Percentiles rank a stretch among this genome's conserved stretches.
Conservation (phyloP, 2,329 filamentous ascomycete species). For the Phaeoacremonium minimum region DNA sequence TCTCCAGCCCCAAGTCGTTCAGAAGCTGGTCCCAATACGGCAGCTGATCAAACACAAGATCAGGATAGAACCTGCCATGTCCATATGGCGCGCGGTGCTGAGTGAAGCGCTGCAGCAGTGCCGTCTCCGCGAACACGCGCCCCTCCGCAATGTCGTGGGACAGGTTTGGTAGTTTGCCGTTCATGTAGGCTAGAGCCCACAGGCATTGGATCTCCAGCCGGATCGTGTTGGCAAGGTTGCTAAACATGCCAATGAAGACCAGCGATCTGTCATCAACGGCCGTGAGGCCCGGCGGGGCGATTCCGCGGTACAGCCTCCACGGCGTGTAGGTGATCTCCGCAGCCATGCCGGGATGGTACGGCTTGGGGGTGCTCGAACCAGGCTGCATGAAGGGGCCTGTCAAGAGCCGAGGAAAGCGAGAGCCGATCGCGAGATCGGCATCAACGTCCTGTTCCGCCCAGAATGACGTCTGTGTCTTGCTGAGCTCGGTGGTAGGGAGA, state of each 20-base stretch:
- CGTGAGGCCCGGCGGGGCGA: constrained; percentile 17
- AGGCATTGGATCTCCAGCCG: constrained; percentile 43
- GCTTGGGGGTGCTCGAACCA: constrained; percentile 16
- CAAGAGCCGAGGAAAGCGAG: constrained; percentile 47
- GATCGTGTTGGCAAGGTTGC: constrained; percentile 37
- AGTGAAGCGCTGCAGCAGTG: constrained; percentile 48
- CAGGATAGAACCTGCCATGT: constrained; percentile 57
- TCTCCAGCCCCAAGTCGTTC: constrained; percentile 58
- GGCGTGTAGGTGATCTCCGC: constrained; percentile 30
- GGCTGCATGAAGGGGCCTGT: constrained; percentile 40
- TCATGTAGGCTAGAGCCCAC: constrained; percentile 55
- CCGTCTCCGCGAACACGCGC: constrained; percentile 27
- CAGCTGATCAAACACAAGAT: constrained; percentile 72
- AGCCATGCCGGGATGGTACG: constrained; percentile 16
- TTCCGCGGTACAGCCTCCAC: constrained; percentile 23
- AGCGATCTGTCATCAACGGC: constrained; percentile 34
- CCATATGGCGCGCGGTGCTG: constrained; percentile 42
- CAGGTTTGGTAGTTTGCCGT: constrained; percentile 30
- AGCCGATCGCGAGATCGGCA: constrained; percentile 21
- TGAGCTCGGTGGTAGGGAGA: constrained; percentile 12
- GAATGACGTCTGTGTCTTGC: constrained; percentile 5
- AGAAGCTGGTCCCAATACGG: constrained; percentile 69
- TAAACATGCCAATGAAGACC: constrained; percentile 40
- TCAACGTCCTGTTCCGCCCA: constrained; percentile 10
- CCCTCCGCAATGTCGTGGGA: constrained; percentile 3